Evolutionary conservation across 768 basidiomycete genomes (phyloP), one percentile per base, ranked within the genome.

Genomic region (Psilocybe tampanensis): DNA sequence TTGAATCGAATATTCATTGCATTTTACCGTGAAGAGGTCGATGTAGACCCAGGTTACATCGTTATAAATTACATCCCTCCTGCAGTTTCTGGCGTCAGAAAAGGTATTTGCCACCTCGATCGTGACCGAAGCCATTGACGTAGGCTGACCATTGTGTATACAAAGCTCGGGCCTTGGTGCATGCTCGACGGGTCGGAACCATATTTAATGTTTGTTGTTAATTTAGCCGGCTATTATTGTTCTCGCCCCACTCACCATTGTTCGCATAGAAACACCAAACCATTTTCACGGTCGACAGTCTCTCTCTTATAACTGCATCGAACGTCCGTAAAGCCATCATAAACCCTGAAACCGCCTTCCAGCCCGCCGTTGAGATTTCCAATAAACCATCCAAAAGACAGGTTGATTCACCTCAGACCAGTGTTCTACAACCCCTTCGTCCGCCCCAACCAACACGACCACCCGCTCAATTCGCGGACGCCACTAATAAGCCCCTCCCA

Each of bases 81-180:
- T n/a, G 66, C 70, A 19, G 66, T 76, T 8, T 74, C 79, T 11
- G 76, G 72, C 5, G 74, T 68, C 47, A 67, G 55, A 55, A 59
- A 62, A 64, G 70, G 69, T 72, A 48, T 43, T 62, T 60, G 22
- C 42, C 32, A 13, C 50, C 21, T 44, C 45, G 23, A 32, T 45
- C 36, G 42, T 18, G 19, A 36, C 29, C 34, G 32, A 39, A 52
- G 32, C 32, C n/a, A n/a, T n/a, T n/a, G 34, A 52, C 54, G 34
- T 44, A 47, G 33, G 54, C 18, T 52, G 45, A 54, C 57, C 23
- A 44, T 48, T 11, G 4, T 29, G 60, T 23, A 52, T 49, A 61
- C 55, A 81, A n/a, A n/a, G 82, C 81, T 13, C 73, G 77, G 34
- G 74, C 74, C 3, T 69, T 81, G 26, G 80, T 81, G 9, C 77